Base-by-base conservation (phyloP, 2,329 filamentous ascomycete genomes). In the Podosphaera aphanis region DNA sequence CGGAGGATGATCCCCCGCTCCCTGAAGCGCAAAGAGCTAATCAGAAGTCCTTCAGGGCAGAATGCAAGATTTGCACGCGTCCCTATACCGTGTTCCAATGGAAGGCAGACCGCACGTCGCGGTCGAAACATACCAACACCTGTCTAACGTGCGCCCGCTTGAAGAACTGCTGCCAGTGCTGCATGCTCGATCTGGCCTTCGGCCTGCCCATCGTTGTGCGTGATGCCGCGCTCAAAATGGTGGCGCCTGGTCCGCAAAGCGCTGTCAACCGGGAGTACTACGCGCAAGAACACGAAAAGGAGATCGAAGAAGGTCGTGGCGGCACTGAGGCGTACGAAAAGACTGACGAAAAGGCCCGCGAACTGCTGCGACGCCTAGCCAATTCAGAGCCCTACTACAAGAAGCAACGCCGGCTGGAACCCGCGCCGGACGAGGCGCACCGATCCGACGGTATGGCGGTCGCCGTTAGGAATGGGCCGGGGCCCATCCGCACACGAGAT, bases 111-210 rank as follows among this genome's bases (percentile, higher is more conserved):
- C 83, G 90, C 48, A 90, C 86, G 2, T 77, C 85, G 21, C 82
- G 86, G 50, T 86, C 88, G 62, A 93, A 92, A 64, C 79, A 83
- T 53, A 95, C 88, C 46, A 93, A 83, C 56, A 92, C 95, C 57
- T 98, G 90, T 62, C 70, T 98, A 20, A 98, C 90, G 36, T 98
- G 90, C 67, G 88, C 90, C 19, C 81, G 90, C 39, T 71, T 95
- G 53, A 98, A 98, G 65, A 98, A 98, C 66, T 95, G 90, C 67
- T 98, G 90, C 59, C 90, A 98, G 66, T 88, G 80, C 64, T 98
- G 90, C 67, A 95, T 95, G 84, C 78, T 98, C 45, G 90, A 98
- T 69, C 66, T 98, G 49, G 88, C 83, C 11, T 98, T 95, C 58
- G 92, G 90, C 20, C 69, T 98, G 23, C 90, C 90, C 10, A 93